phyloP scores from a whole-genome alignment of 208 protist genomes.

The Crithidia sp. region DNA sequence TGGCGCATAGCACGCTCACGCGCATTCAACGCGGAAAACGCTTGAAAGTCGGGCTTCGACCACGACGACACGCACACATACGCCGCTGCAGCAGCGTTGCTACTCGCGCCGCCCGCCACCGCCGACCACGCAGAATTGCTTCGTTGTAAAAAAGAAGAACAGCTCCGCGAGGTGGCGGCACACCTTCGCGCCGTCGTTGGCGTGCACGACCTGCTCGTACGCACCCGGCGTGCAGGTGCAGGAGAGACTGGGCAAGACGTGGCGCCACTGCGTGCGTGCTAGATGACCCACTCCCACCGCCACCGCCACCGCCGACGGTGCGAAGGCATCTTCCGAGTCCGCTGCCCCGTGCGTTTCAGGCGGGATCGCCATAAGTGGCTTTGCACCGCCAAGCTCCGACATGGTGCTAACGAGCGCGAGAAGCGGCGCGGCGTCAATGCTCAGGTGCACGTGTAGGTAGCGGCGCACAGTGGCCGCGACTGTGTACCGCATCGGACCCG shows the following conservation, averaged over 20 bases:
- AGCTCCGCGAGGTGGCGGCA: conserved; percentile 83
- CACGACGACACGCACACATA: no score
- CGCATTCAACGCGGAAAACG: no score
- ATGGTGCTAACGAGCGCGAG: conserved; percentile 5
- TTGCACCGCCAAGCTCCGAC: neutral
- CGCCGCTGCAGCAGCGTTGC: neutral
- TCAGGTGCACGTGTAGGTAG: conserved; percentile 55
- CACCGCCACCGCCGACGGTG: neutral
- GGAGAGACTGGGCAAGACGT: conserved; percentile 44
- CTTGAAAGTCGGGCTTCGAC: no score
- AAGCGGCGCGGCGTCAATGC: conserved; percentile 51
- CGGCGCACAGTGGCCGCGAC: conserved; percentile 60
- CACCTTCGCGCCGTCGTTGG: conserved; percentile 51
- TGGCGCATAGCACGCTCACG: no score
- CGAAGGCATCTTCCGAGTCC: neutral
- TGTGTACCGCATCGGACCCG: conserved; percentile 64
- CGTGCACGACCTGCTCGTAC: conserved; percentile 52
- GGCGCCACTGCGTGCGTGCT: conserved; percentile 37
- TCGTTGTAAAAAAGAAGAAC: conserved; percentile 62
- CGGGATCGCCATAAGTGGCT: neutral
- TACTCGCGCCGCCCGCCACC: neutral
- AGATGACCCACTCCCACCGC: conserved; percentile 12
- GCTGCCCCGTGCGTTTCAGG: neutral
- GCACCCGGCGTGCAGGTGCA: conserved; percentile 71
- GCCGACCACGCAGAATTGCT: conserved; percentile 33